A percentile compares a stretch with the other conserved stretches of the same genome.
These are phyloP conservation scores for Coprinellus aureogranulatus DNA, from an alignment of 768 basidiomycete genomes.

Conservation along the genomic window DNA sequence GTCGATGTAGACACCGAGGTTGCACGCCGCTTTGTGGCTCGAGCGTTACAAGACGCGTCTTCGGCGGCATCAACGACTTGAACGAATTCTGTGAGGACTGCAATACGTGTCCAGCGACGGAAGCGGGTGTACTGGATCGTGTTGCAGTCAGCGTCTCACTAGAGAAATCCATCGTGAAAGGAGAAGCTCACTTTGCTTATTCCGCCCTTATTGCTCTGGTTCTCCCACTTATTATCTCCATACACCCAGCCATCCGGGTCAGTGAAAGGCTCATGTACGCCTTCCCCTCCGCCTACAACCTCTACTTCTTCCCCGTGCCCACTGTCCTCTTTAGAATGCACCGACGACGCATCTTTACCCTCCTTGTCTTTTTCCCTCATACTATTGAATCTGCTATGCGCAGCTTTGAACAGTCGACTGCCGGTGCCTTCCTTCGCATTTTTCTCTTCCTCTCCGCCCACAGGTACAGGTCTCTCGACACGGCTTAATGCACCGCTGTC, in stretches of 20 bases:
- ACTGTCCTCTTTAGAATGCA: slow-evolving; percentile 14
- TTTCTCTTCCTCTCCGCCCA: slow-evolving; percentile 42
- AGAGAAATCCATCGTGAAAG: neutral
- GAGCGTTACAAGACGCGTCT: neutral
- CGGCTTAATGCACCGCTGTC: slow-evolving; percentile 48
- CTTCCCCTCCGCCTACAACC: slow-evolving; percentile 26
- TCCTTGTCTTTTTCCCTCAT: slow-evolving; percentile 29
- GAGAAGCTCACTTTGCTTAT: slow-evolving; percentile 67
- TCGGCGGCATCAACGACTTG: slow-evolving; percentile 42
- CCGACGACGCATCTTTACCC: neutral
- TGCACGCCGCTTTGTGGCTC: neutral
- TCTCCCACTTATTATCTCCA: slow-evolving; percentile 95
- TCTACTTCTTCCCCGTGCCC: slow-evolving; percentile 29
- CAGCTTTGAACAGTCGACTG: slow-evolving; percentile 53
- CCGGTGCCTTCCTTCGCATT: slow-evolving; percentile 17
- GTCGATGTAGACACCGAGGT: neutral
- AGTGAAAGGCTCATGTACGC: slow-evolving; percentile 52
- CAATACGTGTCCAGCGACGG: slow-evolving; percentile 83
- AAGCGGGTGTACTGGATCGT: slow-evolving; percentile 74
- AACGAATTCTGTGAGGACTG: slow-evolving; percentile 69
- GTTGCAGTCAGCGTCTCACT: neutral
- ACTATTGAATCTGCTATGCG: slow-evolving; percentile 36
- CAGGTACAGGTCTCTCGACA: slow-evolving; percentile 49
- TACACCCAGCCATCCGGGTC: slow-evolving; percentile 93
- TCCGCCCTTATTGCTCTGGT: slow-evolving; percentile 67